These are phyloP conservation scores for Phtheirospermum japonicum DNA, from an alignment of 257 asterid species.

Conservation along the genomic window DNA sequence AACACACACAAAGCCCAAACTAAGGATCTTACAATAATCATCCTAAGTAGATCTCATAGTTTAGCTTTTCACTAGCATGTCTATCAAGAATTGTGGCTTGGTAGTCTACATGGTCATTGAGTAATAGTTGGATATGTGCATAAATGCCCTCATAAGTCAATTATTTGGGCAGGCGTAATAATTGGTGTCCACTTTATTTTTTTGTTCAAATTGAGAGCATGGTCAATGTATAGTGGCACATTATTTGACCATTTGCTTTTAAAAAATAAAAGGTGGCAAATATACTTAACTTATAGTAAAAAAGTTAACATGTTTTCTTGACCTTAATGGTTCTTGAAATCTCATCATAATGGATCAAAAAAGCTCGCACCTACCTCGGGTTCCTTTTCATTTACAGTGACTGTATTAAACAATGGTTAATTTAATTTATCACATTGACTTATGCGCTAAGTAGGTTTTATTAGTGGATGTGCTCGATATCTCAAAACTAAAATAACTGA, in stretches of 20 bases:
- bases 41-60: slow-evolving; percentile 57
- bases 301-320: slow-evolving; percentile 25
- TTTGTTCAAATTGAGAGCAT: slow-evolving; percentile 15
- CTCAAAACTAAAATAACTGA: no score
- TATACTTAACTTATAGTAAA: slow-evolving; percentile 21
- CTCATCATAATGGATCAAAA: not conserved
- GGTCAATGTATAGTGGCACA: slow-evolving; percentile 24
- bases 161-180: slow-evolving; percentile 45
- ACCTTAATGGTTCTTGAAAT: no score
- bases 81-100: slow-evolving; percentile 37
- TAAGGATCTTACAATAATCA: slow-evolving; percentile 44
- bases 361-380: slow-evolving; percentile 15
- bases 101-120: slow-evolving; percentile 51
- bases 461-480: no score
- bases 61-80: slow-evolving; percentile 60
- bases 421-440: not conserved
- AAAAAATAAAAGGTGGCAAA: slow-evolving; percentile 2
- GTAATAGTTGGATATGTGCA: slow-evolving; percentile 38
- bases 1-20: slow-evolving; percentile 4
- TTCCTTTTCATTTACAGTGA: slow-evolving; percentile 4
- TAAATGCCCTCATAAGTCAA: slow-evolving; percentile 40
- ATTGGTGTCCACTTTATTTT: slow-evolving; percentile 41
- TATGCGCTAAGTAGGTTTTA: not conserved
- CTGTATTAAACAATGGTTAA: not conserved
- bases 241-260: slow-evolving; percentile 25